These are phyloP conservation scores for Rosellinia necatrix DNA, from an alignment of 2,329 filamentous ascomycete genomes.

Conservation along the genomic window DNA sequence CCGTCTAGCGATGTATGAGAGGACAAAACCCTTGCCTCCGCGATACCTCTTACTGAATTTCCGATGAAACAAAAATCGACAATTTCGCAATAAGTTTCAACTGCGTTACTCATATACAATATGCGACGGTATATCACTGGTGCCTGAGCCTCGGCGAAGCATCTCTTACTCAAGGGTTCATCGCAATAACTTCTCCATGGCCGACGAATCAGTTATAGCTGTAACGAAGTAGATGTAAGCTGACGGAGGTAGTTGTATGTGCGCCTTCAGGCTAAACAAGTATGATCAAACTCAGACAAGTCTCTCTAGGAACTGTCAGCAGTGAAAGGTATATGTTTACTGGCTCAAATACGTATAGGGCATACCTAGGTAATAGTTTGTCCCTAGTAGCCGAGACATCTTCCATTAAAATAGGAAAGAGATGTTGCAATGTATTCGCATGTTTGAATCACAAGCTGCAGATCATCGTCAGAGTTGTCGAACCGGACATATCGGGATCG, in stretches of 20 bases:
- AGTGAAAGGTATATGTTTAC: no score
- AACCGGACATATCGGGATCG: background rate
- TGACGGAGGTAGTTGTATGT: background rate
- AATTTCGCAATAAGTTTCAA: no score
- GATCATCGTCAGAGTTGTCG: background rate
- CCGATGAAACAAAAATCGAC: background rate
- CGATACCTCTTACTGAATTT: no score
- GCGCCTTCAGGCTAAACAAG: slow-evolving; percentile 10
- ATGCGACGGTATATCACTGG: background rate
- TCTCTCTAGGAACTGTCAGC: no score
- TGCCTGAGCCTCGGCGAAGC: background rate
- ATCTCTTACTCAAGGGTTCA: background rate
- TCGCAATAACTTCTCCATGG: background rate
- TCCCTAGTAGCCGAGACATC: background rate
- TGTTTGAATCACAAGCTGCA: background rate
- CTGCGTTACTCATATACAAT: no score
- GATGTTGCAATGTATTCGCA: background rate
- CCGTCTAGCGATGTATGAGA: no score
- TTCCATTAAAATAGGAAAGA: background rate
- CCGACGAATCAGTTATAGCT: background rate
- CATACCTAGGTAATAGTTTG: background rate
- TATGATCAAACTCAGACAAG: slow-evolving; percentile 5
- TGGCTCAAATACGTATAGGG: background rate
- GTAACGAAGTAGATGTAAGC: background rate
- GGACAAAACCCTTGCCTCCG: no score